Base-by-base conservation (phyloP, 345 rosid genomes). In the Gossypium rotundifolium region DNA sequence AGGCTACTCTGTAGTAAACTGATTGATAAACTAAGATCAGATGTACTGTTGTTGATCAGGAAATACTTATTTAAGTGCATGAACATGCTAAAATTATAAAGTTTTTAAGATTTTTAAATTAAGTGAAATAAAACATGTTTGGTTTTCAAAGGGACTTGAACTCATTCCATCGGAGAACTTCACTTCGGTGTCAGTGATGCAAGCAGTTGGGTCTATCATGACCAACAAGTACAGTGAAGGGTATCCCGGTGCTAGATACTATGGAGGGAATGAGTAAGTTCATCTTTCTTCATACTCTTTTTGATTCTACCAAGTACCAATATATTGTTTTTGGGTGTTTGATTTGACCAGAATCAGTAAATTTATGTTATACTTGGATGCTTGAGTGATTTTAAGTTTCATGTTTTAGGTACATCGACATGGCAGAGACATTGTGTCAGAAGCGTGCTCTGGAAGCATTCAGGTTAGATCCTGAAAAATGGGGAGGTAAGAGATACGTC, bases 161-260 rank as follows among this genome's bases (percentile, higher is more conserved):
- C 97, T 95, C 58, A 95, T 95, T 66, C 99, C 99, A 29, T 95
- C 99, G 0, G 99, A 95, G 89, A 95, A 95, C 81, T 95, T 95
- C 87, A 95, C 99, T 17, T 95, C 99, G n/a, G 84, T 86, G 11
- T 93, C 99, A 2, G 98, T 95, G 75, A 95, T 95, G 99, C 96
- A 91, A 93, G 99, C 99, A 63, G 99, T 95, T 78, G 99, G 99
- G 14, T 95, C 99, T 73, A 85, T 95, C 52, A 95, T 95, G 99
- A 95, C 99, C 77, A 95, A 95, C 88, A 95, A 95, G 82, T 91
- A 93, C 81, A 95, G 99, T 87, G 99, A 95, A 89, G 99, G 99
- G 65, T 95, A 95, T 81, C 99, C 98, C 5, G 98, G 99, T 77
- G 98, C 99, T 0, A 85, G 99, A 93, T 95, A 95, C 85, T 95